phyloP scores from a whole-genome alignment of 2,329 filamentous ascomycete species.

The Phoma sp. region DNA sequence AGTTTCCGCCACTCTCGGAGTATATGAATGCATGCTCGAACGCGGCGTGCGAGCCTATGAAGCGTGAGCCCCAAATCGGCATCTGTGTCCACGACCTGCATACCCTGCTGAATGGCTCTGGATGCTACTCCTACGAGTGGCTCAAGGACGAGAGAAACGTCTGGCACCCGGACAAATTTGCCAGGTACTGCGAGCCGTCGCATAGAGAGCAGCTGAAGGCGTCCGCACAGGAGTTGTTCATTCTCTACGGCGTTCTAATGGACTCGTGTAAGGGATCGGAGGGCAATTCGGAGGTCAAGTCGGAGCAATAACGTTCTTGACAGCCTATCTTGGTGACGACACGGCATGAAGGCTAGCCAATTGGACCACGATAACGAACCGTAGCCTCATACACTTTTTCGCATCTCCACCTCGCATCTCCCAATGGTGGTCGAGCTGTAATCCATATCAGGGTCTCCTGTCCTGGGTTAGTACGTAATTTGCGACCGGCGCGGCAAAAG shows the following conservation, averaged over 20 bases:
- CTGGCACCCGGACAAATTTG: constrained; percentile 47
- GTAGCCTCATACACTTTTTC: background rate
- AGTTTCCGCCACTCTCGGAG: constrained; percentile 28
- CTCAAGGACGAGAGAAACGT: constrained; percentile 38
- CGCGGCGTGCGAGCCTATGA: constrained; percentile 27
- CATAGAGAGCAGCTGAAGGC: constrained; percentile 30
- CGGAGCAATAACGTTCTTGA: background rate
- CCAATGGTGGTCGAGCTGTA: background rate
- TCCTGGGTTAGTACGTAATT: constrained; percentile 31
- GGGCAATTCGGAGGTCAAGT: background rate
- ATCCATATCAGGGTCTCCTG: constrained; percentile 14
- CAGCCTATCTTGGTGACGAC: background rate
- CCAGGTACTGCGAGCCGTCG: constrained; percentile 32
- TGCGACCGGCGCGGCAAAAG: constrained; percentile 23
- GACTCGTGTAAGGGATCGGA: constrained; percentile 15
- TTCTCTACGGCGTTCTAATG: constrained; percentile 40
- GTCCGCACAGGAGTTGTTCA: constrained; percentile 39
- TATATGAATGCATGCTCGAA: constrained; percentile 34
- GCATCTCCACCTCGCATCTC: background rate
- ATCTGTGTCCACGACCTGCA: constrained; percentile 42
- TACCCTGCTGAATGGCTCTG: constrained; percentile 36
- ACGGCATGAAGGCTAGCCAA: background rate
- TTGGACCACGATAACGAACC: background rate
- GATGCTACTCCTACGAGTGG: constrained; percentile 29
- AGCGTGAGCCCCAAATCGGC: constrained; percentile 24